Evolutionary conservation across 2,329 filamentous ascomycete genomes (phyloP).

Genomic region (Botrytis tulipae): DNA sequence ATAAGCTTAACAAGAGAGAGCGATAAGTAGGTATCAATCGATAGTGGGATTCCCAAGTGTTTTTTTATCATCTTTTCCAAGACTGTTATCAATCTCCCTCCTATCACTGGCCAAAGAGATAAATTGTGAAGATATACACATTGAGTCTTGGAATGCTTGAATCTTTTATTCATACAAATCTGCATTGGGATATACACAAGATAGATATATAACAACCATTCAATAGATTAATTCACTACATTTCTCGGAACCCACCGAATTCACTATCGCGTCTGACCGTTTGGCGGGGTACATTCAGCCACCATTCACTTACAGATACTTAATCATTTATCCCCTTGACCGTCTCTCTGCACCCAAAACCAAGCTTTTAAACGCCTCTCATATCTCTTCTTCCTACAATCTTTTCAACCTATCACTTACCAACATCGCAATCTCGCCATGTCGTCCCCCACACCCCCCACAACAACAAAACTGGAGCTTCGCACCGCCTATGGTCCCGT

Average conservation of each 20-base stretch:
- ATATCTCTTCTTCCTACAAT: background rate
- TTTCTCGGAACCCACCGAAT: background rate
- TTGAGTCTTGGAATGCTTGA: background rate
- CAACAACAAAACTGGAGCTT: slow-evolving; percentile 45
- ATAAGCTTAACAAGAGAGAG: background rate
- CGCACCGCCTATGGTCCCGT: slow-evolving; percentile 46
- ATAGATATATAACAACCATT: background rate
- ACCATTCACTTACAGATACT: background rate
- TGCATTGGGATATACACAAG: background rate
- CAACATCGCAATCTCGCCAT: background rate
- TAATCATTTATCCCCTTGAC: background rate
- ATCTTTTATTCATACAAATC: background rate
- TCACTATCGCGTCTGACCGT: background rate
- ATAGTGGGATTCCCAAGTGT: background rate
- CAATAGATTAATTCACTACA: background rate
- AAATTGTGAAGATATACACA: background rate
- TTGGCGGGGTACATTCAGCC: slow-evolving; percentile 6
- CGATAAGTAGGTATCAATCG: background rate
- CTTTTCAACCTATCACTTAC: background rate
- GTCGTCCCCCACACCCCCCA: slow-evolving; percentile 21
- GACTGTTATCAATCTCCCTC: background rate
- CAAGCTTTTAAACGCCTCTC: background rate
- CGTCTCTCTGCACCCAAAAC: background rate
- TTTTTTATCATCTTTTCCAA: background rate
- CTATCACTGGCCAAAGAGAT: background rate